These are phyloP conservation scores for Triticum urartu DNA, from an alignment of 176 grass and related monocot genomes.

Conservation along the genomic window DNA sequence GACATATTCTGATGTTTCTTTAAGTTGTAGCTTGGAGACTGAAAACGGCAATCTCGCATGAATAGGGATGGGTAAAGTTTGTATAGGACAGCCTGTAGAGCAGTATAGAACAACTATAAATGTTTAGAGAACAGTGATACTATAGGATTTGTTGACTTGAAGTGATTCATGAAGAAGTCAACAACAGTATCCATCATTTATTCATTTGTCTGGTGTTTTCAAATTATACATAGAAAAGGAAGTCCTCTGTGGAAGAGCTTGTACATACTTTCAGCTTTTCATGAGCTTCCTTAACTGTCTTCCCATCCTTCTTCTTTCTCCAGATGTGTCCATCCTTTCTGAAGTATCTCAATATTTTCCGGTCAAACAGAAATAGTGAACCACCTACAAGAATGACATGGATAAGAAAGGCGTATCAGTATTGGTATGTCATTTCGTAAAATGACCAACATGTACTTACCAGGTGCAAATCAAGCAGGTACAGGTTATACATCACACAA, in stretches of 20 bases:
- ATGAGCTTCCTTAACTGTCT: conserved; percentile 89
- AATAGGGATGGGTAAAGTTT: not conserved
- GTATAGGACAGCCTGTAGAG: not conserved
- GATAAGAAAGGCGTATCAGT: not conserved
- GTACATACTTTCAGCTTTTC: conserved; percentile 75
- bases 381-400: conserved; percentile 52
- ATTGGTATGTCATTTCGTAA: conserved; percentile 2
- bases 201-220: not conserved
- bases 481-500: not conserved
- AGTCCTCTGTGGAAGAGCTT: conserved; percentile 2
- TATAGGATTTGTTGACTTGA: not conserved
- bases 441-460: not conserved
- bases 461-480: not conserved
- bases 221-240: not conserved
- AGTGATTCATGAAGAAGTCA: not conserved
- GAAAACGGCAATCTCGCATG: not conserved
- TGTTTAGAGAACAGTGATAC: not conserved
- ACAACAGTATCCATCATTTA: not conserved
- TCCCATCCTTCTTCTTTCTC: conserved; percentile 91
- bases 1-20: not conserved
- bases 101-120: not conserved
- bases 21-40: not conserved
- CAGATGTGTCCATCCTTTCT: conserved; percentile 86
- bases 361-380: conserved; percentile 79
- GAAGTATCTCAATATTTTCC: conserved; percentile 92